These are phyloP conservation scores for Bryum argenteum DNA, from an alignment of 225 moss, liverwort and hornwort genomes.

Conservation along the genomic window DNA sequence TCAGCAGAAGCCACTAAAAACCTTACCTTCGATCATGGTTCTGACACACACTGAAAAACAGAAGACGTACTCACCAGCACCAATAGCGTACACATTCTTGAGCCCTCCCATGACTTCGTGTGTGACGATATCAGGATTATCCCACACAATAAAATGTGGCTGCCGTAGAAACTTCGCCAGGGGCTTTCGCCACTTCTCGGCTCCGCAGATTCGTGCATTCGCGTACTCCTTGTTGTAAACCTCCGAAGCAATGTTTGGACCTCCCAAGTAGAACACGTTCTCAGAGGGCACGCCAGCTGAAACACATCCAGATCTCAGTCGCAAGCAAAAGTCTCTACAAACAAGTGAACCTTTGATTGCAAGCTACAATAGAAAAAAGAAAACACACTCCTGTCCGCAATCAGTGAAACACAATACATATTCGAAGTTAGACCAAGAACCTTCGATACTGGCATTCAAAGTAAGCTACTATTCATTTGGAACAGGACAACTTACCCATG, in stretches of 20 bases:
- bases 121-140: conserved; percentile 85
- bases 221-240: conserved; percentile 95
- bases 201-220: conserved; percentile 91
- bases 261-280: conserved; percentile 84
- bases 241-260: conserved; percentile 94
- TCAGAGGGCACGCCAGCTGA: conserved; percentile 86
- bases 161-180: conserved; percentile 82
- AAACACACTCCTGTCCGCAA: too few species aligned
- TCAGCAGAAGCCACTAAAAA: conserved; percentile 5
- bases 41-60: not conserved
- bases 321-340: not conserved
- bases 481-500: too few species aligned
- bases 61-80: conserved; percentile 62
- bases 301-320: conserved; percentile 25
- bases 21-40: too few species aligned
- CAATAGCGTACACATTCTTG: conserved; percentile 96
- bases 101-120: conserved; percentile 99
- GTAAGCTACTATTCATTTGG: too few species aligned
- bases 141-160: conserved; percentile 97
- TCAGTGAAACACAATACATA: too few species aligned
- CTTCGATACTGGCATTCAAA: not conserved
- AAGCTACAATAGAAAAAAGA: too few species aligned
- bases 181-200: conserved; percentile 85
- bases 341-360: not conserved
- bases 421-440: not conserved